Evolutionary conservation across 495 filamentous ascomycete genomes (phyloP).

Genomic region (Parathielavia hyrcaniae): DNA sequence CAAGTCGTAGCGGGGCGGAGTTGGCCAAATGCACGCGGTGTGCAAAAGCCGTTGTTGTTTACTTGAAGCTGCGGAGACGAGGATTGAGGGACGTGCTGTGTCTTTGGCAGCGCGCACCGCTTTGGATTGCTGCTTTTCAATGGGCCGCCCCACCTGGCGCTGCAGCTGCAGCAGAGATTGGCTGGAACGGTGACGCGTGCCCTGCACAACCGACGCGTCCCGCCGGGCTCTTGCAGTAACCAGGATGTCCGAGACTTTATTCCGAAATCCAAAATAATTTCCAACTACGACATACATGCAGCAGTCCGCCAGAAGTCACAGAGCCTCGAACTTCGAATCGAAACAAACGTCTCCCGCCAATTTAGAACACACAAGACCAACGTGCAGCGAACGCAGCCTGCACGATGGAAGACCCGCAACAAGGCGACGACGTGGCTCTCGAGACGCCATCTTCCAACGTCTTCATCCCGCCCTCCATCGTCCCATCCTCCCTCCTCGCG

Average conservation of each 20-base stretch:
- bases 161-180: constrained; percentile 5
- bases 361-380: not conserved
- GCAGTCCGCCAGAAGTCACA: not conserved
- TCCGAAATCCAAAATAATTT: no score
- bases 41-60: constrained; percentile 4
- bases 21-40: not conserved
- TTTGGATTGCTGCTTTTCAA: constrained; percentile 6
- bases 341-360: no score
- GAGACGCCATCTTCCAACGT: constrained; percentile 52
- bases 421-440: constrained; percentile 42
- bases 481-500: constrained; percentile 51
- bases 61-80: not conserved
- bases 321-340: not conserved
- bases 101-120: not conserved
- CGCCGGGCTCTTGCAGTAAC: not conserved
- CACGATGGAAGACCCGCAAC: constrained; percentile 44
- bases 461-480: constrained; percentile 78
- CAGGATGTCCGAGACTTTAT: not conserved
- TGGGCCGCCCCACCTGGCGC: not conserved
- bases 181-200: constrained; percentile 9
- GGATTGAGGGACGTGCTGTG: not conserved
- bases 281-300: no score
- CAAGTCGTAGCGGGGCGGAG: not conserved
- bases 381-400: not conserved
- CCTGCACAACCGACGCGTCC: constrained; percentile 4